Base-by-base conservation (phyloP, 441 rosid genomes). In the Hura crepitans region DNA sequence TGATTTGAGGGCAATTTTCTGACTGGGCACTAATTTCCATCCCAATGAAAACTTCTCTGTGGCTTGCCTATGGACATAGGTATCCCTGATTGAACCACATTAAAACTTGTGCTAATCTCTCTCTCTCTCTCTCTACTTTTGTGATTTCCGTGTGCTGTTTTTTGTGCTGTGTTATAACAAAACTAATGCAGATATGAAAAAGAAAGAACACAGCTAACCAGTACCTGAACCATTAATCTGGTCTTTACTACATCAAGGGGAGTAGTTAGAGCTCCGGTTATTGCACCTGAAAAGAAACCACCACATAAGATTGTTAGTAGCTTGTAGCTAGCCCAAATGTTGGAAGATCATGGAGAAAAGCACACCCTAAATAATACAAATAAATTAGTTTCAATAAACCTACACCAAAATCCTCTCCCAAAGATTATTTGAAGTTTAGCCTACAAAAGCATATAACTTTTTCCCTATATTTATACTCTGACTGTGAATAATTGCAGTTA, bases 231-330 rank as follows among this genome's bases (percentile, higher is more conserved):
- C 97, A 92, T 92, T 77, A 92, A 79, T 74, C 97, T 86, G 62
- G 97, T 92, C 78, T 89, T 92, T 28, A 89, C 86, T 70, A 92
- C 94, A 80, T 92, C 97, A 12, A 88, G 94, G 8, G 96, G 97
- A 74, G 92, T 90, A 58, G 97, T 92, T 55, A 89, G 78, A 66
- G 97, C 97, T 78, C 96, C 97, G 0, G 97, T 87, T 67, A 89
- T 74, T 49, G 94, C 96, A 76, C 97, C 96, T 92, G 68, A 50
- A 72, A 50, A 55, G 8, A 53, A 45, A 65, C 18, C 33, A 54
- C 17, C 55, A 46, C 22, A 60, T 25, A 27, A 65, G 20, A 9
- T 65, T 14, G 28, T 47, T 31, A 23, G 15, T 39, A 4, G 17
- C 9, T 66, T 11, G 42, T 23, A 30, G 22, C 49, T 20, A 12